Conservation (phyloP, 208 protist genomes). For the Acanthamoeba sp. region DNA sequence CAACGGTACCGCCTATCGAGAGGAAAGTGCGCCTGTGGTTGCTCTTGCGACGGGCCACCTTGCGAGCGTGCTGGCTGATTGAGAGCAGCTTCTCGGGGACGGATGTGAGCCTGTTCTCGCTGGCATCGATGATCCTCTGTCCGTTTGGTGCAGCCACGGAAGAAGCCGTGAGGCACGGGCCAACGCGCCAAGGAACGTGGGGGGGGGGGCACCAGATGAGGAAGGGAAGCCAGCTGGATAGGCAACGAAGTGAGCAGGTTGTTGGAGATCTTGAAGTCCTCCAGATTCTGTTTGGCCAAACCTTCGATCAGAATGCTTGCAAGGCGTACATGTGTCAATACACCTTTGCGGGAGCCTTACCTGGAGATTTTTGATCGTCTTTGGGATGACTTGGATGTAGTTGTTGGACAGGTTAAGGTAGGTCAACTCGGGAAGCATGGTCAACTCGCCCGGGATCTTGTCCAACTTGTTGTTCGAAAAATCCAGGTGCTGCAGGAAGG, state of each 20-base stretch:
- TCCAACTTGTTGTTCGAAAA: constrained; percentile 62
- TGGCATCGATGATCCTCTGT: constrained; percentile 3
- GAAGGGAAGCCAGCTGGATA: constrained; percentile 37
- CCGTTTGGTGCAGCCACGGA: too few species aligned
- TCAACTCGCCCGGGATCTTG: constrained; percentile 34
- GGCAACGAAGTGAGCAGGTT: constrained; percentile 34
- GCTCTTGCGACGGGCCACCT: constrained; percentile 42
- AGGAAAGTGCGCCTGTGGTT: constrained; percentile 49
- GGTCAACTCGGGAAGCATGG: constrained; percentile 52
- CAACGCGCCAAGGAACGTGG: too few species aligned
- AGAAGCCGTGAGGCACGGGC: too few species aligned
- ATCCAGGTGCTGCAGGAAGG: constrained; percentile 49
- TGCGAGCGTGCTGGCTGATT: constrained; percentile 55
- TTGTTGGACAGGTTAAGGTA: constrained; percentile 69
- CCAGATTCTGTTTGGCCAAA: not conserved
- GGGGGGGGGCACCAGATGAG: constrained; percentile 11
- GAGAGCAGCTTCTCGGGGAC: constrained; percentile 55
- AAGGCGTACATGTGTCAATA: too few species aligned
- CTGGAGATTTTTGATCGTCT: constrained; percentile 66
- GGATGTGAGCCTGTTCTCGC: constrained; percentile 54
- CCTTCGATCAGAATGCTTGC: not conserved
- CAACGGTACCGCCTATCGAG: not conserved
- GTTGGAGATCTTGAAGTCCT: constrained; percentile 63
- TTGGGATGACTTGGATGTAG: constrained; percentile 59
- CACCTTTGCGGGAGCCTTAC: too few species aligned